These are phyloP conservation scores for Parastagonospora avenae DNA, from an alignment of 2,329 filamentous ascomycete genomes.

Conservation along the genomic window DNA sequence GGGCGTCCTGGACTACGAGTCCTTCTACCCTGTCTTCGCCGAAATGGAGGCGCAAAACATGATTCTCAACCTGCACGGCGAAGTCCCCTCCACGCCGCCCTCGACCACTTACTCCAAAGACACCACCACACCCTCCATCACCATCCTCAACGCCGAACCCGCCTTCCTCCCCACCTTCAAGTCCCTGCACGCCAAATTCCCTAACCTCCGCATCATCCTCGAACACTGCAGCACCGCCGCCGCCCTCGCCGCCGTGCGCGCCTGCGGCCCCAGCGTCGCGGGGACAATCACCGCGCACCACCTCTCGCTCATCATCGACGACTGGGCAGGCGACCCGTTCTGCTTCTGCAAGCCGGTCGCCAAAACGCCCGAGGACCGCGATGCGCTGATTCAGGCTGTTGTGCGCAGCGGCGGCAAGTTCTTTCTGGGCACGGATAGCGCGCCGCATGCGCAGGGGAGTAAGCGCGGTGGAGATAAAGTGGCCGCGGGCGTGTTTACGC, in stretches of 20 bases:
- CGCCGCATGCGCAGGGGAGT: slow-evolving; percentile 68
- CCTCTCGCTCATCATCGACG: slow-evolving; percentile 77
- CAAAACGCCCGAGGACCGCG: slow-evolving; percentile 70
- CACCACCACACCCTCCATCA: slow-evolving; percentile 34
- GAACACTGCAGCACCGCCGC: slow-evolving; percentile 90
- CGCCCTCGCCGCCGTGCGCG: slow-evolving; percentile 76
- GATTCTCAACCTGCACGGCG: slow-evolving; percentile 92
- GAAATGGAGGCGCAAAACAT: slow-evolving; percentile 85
- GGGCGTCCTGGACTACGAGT: slow-evolving; percentile 71
- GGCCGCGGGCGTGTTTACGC: slow-evolving; percentile 79
- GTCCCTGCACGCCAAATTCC: slow-evolving; percentile 75
- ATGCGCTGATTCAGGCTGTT: slow-evolving; percentile 71
- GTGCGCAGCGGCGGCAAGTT: slow-evolving; percentile 64
- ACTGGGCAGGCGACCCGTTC: slow-evolving; percentile 72
- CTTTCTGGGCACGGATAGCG: slow-evolving; percentile 75
- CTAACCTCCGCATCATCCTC: slow-evolving; percentile 67
- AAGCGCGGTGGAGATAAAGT: slow-evolving; percentile 61
- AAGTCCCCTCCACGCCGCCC: slow-evolving; percentile 65
- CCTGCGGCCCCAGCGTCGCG: slow-evolving; percentile 77
- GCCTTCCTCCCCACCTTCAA: slow-evolving; percentile 81
- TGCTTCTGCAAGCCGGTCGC: slow-evolving; percentile 76
- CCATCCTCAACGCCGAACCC: slow-evolving; percentile 69
- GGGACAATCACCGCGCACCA: slow-evolving; percentile 88
- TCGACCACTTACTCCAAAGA: slow-evolving; percentile 17
- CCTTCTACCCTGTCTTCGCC: slow-evolving; percentile 80